phyloP scores from a whole-genome alignment of 1,284 basidiomycete genomes.

The Wolfiporia cocos region DNA sequence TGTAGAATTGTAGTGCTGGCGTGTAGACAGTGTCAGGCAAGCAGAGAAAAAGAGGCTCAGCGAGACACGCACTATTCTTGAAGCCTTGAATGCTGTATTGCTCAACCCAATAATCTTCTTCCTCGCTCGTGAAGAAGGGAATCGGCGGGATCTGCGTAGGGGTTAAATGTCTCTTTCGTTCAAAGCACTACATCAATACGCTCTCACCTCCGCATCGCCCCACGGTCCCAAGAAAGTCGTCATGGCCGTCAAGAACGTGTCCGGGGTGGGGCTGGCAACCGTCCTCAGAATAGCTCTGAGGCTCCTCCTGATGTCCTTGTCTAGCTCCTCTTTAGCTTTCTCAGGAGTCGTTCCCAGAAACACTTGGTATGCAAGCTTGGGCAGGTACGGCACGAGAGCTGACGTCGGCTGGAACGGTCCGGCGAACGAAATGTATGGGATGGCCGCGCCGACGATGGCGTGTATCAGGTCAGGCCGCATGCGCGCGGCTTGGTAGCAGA shows the following conservation, averaged over 20 bases:
- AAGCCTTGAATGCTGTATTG: conserved; percentile 54
- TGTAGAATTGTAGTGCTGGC: conserved; percentile 11
- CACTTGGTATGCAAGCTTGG: conserved; percentile 53
- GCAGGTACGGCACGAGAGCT: conserved; percentile 34
- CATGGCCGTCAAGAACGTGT: conserved; percentile 41
- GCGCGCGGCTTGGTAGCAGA: conserved; percentile 62
- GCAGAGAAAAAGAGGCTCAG: not conserved
- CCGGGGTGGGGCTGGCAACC: conserved; percentile 46
- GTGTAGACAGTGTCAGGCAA: not conserved
- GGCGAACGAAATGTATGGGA: conserved; percentile 55
- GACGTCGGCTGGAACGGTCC: conserved; percentile 41
- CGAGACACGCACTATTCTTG: conserved; percentile 42
- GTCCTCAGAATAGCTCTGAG: conserved; percentile 49
- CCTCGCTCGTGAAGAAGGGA: conserved; percentile 47
- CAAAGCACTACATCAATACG: conserved; percentile 3
- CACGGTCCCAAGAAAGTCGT: conserved; percentile 48
- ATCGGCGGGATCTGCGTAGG: conserved; percentile 46
- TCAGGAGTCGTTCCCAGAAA: conserved; percentile 49
- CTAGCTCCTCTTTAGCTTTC: conserved; percentile 44
- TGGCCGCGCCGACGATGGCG: conserved; percentile 50
- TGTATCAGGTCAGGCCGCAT: conserved; percentile 56
- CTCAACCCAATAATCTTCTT: conserved; percentile 65
- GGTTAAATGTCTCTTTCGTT: not conserved
- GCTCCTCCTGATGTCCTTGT: conserved; percentile 45
- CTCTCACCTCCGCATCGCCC: conserved; percentile 34